Evolutionary conservation across 2,329 filamentous ascomycete genomes (phyloP).

Genomic region (Sporothrix variecibatus): DNA sequence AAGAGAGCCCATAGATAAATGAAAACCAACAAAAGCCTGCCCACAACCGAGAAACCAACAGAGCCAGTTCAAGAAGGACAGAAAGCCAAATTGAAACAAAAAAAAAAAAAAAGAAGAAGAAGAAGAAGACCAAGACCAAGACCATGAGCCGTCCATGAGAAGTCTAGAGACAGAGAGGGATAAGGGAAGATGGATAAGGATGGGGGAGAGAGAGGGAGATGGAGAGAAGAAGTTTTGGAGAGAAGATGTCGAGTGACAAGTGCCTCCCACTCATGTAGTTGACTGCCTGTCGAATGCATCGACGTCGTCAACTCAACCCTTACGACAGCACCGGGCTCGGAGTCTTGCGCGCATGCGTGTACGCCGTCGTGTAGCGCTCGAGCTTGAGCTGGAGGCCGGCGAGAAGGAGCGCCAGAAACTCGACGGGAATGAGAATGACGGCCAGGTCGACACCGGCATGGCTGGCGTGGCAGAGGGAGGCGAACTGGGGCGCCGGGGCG

Average conservation of each 20-base stretch:
- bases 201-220: not conserved
- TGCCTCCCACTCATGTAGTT: not conserved
- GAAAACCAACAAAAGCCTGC: not conserved
- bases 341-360: constrained; percentile 40
- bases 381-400: constrained; percentile 49
- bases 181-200: not conserved
- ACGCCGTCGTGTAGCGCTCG: constrained; percentile 45
- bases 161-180: not conserved
- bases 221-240: not conserved
- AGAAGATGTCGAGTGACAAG: not conserved
- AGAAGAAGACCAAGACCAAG: not conserved
- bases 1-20: not conserved
- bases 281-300: not conserved
- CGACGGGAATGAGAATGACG: constrained; percentile 58
- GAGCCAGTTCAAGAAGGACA: not conserved
- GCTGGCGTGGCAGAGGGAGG: constrained; percentile 58
- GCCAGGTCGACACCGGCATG: constrained; percentile 56
- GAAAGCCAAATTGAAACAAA: not conserved
- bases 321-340: constrained; percentile 35
- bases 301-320: not conserved
- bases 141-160: not conserved
- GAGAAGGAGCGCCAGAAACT: constrained; percentile 51
- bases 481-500: constrained; percentile 55
- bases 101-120: not conserved
- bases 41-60: not conserved